Base-by-base conservation (phyloP, 257 asterid species). In the Solanum chaucha region DNA sequence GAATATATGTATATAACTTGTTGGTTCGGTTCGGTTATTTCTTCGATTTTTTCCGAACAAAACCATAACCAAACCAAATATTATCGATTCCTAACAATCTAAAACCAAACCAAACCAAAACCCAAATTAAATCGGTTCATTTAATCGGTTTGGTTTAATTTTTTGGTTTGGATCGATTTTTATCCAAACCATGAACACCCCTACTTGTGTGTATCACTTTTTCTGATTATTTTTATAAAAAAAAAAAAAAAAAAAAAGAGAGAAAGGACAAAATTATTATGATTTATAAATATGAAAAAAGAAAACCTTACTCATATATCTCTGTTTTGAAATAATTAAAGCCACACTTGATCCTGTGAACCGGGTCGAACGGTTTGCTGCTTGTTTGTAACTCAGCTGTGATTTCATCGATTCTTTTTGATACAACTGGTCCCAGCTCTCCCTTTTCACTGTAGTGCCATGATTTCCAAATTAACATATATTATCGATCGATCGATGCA, bases 241-340 rank as follows among this genome's bases (percentile, higher is more conserved):
- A 4, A 1, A 3, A 1, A 70, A 3, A 15, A 32, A 4, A 5
- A 68, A 51, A 17, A 15, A 28, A 28, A 28, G 1, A 11, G 9
- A 30, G 3, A 6, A 13, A 13, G 78, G 80, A 17, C 80, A 30
- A 32, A 19, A 64, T 3, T 44, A 44, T 44, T 44, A 61, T 64
- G 8, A n/a, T n/a, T 1, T 61, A 61, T 36, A 36, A 22, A 36
- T 61, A 61, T 61, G 35, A 35, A 17, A 28, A 40, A 35, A 35
- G 38, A 35, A 5, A 35, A 35, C 38, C 93, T 90, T 89, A 97
- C 99, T 94, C 96, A 24, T 94, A 97, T 94, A 90, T 95, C 94
- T 97, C 98, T 74, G 84, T 94, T 65, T 97, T 97, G 96, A 94
- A 97, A 78, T 86, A 86, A 87, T 88, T 82, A 92, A 94, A 95